Percentiles rank a stretch among this genome's conserved stretches.
Conservation (phyloP, 1,284 basidiomycete genomes). For the Tranzscheliella williamsii region DNA sequence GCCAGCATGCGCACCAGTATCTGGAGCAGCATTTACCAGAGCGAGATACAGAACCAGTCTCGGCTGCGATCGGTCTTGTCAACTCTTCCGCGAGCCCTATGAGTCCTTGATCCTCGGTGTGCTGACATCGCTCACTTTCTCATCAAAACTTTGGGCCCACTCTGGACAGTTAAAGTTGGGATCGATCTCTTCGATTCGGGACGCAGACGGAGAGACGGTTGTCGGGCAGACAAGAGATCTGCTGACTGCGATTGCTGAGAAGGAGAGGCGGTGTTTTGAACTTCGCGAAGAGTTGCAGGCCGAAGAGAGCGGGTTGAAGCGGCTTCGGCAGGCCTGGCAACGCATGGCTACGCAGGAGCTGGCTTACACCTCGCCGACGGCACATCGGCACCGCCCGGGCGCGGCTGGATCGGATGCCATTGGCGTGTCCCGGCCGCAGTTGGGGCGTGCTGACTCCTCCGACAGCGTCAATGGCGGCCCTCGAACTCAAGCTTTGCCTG, state of each 20-base stretch:
- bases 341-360: constrained; percentile 12
- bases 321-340: constrained; percentile 20
- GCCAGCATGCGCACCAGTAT: too few relatives aligned
- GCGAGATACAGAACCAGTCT: too few relatives aligned
- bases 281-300: constrained; percentile 48
- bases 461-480: neutral
- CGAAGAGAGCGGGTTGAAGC: constrained; percentile 9
- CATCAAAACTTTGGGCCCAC: too few relatives aligned
- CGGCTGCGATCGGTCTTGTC: too few relatives aligned
- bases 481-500: neutral
- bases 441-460: neutral
- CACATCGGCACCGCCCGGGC: constrained; percentile 5
- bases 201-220: neutral
- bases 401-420: neutral
- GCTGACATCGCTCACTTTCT: too few relatives aligned
- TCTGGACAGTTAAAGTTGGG: neutral
- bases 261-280: constrained; percentile 60
- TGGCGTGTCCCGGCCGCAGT: neutral
- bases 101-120: too few relatives aligned
- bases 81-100: too few relatives aligned
- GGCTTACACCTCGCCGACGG: constrained; percentile 3
- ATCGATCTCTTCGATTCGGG: neutral
- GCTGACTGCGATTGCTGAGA: constrained; percentile 58
- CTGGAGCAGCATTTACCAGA: too few relatives aligned
- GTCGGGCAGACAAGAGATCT: constrained; percentile 25